phyloP scores from a whole-genome alignment of 2,329 filamentous ascomycete species.

The Diaporthe vexans region DNA sequence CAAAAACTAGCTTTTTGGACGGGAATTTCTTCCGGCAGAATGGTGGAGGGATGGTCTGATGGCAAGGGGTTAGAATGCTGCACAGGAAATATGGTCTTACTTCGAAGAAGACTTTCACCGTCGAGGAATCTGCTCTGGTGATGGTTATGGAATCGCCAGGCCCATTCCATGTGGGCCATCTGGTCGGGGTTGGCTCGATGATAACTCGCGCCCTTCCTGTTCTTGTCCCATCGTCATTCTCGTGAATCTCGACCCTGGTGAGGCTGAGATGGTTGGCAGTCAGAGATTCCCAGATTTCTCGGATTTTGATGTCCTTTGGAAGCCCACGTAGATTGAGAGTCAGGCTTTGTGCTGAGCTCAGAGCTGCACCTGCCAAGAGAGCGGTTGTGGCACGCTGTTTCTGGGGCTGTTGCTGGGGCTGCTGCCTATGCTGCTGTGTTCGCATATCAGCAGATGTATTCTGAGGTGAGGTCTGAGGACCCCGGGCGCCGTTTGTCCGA shows the following conservation, averaged over 20 bases:
- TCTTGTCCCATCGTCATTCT: constrained; percentile 55
- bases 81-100: neutral
- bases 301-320: constrained; percentile 53
- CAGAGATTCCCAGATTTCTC: constrained; percentile 67
- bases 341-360: constrained; percentile 46
- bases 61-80: constrained; percentile 18
- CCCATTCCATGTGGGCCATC: constrained; percentile 38
- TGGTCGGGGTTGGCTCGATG: constrained; percentile 69
- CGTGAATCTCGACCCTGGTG: constrained; percentile 68
- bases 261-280: constrained; percentile 63
- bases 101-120: neutral
- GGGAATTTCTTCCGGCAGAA: constrained; percentile 19
- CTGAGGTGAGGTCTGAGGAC: neutral
- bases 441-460: neutral
- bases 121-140: neutral
- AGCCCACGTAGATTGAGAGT: constrained; percentile 52
- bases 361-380: neutral
- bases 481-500: neutral
- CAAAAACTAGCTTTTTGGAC: constrained; percentile 22
- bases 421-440: neutral
- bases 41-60: neutral
- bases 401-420: neutral
- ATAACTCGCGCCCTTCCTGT: constrained; percentile 61
- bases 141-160: constrained; percentile 14
- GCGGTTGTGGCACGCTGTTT: neutral